Percentiles rank a stretch among this genome's conserved stretches.
Evolutionary conservation across 202 grass and related monocot species (phyloP).

Genomic region (Panicum virgatum): DNA sequence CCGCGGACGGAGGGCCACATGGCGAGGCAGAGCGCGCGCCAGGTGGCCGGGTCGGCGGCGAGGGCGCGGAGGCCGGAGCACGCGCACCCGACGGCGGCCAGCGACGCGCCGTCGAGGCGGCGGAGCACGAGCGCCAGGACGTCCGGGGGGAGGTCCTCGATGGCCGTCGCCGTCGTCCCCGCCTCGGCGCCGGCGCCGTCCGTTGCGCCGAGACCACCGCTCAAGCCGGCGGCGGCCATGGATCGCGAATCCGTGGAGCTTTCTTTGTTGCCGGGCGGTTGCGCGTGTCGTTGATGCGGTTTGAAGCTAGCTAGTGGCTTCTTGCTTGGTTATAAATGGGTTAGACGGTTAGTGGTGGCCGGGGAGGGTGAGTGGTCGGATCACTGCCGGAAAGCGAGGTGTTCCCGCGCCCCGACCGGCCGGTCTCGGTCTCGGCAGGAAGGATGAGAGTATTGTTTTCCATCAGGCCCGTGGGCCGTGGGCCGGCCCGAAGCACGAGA

Average conservation of each 20-base stretch:
- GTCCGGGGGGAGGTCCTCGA: conserved; percentile 75
- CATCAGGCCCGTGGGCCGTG: too few relatives aligned
- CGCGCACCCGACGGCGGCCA: conserved; percentile 61
- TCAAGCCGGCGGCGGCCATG: background rate
- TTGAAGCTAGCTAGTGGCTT: background rate
- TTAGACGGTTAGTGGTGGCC: too few relatives aligned
- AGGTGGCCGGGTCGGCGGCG: conserved; percentile 46
- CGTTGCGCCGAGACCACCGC: background rate
- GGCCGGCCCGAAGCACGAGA: too few relatives aligned
- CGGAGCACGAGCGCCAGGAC: conserved; percentile 51
- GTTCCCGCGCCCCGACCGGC: background rate
- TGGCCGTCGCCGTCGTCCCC: background rate
- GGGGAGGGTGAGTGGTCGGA: background rate
- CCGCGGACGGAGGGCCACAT: conserved; percentile 58
- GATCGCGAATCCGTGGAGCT: too few relatives aligned
- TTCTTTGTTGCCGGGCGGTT: too few relatives aligned
- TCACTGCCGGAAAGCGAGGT: conserved; percentile 20
- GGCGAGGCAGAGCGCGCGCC: conserved; percentile 60
- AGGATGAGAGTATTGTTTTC: too few relatives aligned
- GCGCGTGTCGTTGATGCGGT: too few relatives aligned
- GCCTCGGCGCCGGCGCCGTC: background rate
- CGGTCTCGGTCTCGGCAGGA: background rate
- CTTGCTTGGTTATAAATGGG: background rate
- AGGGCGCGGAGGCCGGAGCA: conserved; percentile 51
- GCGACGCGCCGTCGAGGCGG: conserved; percentile 63